These are phyloP conservation scores for Bryoerythrophyllum caledonicum DNA, from an alignment of 225 moss, liverwort and hornwort genomes.

Conservation along the genomic window DNA sequence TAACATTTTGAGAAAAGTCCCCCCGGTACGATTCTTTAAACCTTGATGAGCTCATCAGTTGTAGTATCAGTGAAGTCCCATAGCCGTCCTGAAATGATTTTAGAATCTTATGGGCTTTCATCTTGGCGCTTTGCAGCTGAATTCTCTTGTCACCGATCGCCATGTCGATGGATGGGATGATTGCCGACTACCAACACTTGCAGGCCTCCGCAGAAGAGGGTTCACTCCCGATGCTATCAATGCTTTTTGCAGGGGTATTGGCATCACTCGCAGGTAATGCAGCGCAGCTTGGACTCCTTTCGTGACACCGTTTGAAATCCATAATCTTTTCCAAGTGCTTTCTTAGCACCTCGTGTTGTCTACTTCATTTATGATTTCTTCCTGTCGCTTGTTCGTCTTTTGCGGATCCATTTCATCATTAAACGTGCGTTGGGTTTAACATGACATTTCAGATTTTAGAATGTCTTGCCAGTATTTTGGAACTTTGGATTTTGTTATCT, in stretches of 20 bases:
- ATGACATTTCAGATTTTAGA: neutral
- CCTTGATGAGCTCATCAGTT: conserved; percentile 1
- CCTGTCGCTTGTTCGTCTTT: neutral
- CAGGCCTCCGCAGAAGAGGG: conserved; percentile 86
- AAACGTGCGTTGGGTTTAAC: neutral
- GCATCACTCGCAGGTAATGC: conserved; percentile 90
- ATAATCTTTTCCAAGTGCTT: neutral
- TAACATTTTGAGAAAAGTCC: too few species aligned
- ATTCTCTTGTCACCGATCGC: conserved; percentile 73
- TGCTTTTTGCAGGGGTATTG: conserved; percentile 91
- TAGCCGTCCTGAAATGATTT: neutral
- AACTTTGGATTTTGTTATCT: neutral
- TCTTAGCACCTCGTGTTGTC: neutral
- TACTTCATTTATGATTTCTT: neutral
- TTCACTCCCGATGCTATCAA: conserved; percentile 89
- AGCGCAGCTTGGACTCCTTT: conserved; percentile 9
- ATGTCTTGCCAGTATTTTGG: neutral
- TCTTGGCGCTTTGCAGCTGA: conserved; percentile 59
- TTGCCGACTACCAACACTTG: conserved; percentile 89
- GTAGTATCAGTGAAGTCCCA: neutral
- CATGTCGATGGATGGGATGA: conserved; percentile 99
- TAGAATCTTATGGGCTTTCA: conserved; percentile 14
- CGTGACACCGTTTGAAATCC: neutral
- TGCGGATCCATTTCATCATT: neutral
- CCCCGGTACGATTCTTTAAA: neutral